Evolutionary conservation across 1,284 basidiomycete genomes (phyloP), one percentile per base, ranked within the genome.

Genomic region (Ustilago bromivora): DNA sequence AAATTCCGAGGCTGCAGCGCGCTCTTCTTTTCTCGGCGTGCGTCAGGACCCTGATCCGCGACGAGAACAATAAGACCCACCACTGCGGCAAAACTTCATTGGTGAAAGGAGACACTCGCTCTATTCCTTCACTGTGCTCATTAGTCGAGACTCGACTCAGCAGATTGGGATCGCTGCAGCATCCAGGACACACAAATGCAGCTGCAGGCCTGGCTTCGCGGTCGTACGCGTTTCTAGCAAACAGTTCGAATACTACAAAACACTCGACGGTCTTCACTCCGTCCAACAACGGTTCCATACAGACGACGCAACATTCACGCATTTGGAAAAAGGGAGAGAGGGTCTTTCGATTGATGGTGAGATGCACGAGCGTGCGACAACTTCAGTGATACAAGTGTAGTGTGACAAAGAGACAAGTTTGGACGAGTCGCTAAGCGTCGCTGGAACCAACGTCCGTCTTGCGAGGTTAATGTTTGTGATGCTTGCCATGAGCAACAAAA

Each of bases 41-140:
- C 54, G 63, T 59, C 63, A 65, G 34, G 56, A 65, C 49, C 56
- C 63, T 65, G 63, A 65, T 65, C 63, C 52, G 32, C 63, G 12
- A 7, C 31, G 12, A 36, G 23, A 56, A 28, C 51, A 12, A 54
- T n/a, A 28, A n/a, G 51, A 9, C 13, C 54, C 40, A 35, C 23
- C 12, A 4, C 53, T 8, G 40, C 13, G 41, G 12, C 23, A 57
- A 11, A 8, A 19, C 17, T 32, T 46, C 46, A 47, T n/a, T 36
- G 32, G 46, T 51, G 28, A 32, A 32, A 59, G 43, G 28, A 46
- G 40, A 46, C 41, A 15, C 23, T 28, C 23, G 13, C 13, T 43
- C 40, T 57, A 3, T 32, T 57, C 54, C 2, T 17, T 49, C 46
- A 31, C 19, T 9, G 46, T 31, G 28, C 28, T 51, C 28, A 32